Percentiles rank a stretch among this genome's conserved stretches.
Conservation (phyloP, 441 rosid genomes). For the Sinapis alba region DNA sequence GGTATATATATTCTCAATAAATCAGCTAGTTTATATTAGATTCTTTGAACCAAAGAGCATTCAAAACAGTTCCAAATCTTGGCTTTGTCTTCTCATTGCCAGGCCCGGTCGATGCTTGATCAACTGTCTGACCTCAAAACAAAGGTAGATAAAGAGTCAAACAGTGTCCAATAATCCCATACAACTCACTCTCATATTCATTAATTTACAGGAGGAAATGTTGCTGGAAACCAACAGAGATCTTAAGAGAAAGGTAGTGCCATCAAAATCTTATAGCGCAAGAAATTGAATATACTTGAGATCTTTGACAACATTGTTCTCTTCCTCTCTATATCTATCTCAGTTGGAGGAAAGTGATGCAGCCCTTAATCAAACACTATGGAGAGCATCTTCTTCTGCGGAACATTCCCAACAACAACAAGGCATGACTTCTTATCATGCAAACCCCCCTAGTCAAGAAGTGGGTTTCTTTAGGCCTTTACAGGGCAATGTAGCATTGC, state of each 20-base stretch:
- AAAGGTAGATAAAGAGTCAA: conserved; percentile 43
- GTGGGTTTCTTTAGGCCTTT: conserved; percentile 44
- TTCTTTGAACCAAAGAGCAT: not conserved
- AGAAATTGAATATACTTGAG: not conserved
- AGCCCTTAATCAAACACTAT: conserved; percentile 37
- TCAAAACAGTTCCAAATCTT: conserved; percentile 7
- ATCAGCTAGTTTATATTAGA: not conserved
- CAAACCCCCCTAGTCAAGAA: conserved; percentile 37
- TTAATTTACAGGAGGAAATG: conserved; percentile 52
- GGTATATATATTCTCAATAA: conserved; percentile 38
- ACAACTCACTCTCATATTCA: not conserved
- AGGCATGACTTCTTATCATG: conserved; percentile 34
- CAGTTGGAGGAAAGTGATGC: conserved; percentile 59
- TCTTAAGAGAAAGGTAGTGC: conserved; percentile 51
- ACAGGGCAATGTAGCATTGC: conserved; percentile 43
- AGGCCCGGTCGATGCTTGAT: conserved; percentile 49
- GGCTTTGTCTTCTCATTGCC: conserved; percentile 21
- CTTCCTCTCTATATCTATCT: not conserved
- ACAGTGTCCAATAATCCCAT: conserved; percentile 8
- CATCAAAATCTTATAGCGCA: not conserved
- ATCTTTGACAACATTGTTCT: not conserved
- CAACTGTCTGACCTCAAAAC: conserved; percentile 56
- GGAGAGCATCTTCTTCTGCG: conserved; percentile 38
- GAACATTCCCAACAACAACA: conserved; percentile 34
- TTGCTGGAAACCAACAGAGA: conserved; percentile 52